phyloP scores from a whole-genome alignment of 208 protist genomes.

The Tritrichomonas musculus region DNA sequence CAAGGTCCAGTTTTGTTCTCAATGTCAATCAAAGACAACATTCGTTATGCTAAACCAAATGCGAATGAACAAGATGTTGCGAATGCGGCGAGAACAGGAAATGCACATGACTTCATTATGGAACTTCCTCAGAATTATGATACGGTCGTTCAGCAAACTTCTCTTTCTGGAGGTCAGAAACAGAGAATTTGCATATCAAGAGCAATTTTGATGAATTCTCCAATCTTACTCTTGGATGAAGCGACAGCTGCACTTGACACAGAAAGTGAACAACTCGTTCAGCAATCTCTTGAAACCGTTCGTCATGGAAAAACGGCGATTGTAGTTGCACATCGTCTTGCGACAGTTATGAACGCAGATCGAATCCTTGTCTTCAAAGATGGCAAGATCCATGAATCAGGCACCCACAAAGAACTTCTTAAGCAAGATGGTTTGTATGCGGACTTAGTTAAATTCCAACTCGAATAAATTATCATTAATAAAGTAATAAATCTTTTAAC shows the following conservation, averaged over 20 bases:
- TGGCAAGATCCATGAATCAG: conserved; percentile 48
- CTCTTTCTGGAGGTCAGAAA: background rate
- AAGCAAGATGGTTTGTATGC: background rate
- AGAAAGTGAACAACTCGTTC: conserved; percentile 71
- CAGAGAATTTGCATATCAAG: conserved; percentile 11
- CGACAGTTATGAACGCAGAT: conserved; percentile 58
- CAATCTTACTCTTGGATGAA: conserved; percentile 58
- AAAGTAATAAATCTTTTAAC: too few species aligned
- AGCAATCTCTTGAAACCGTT: conserved; percentile 62
- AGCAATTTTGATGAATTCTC: background rate
- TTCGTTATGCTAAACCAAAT: conserved; percentile 43
- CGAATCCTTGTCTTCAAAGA: conserved; percentile 51
- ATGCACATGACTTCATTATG: background rate
- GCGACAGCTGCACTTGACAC: conserved; percentile 69
- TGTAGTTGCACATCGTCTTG: conserved; percentile 79
- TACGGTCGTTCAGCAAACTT: background rate
- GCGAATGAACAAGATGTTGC: conserved; percentile 43
- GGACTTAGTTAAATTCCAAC: conserved; percentile 3
- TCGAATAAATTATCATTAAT: too few species aligned
- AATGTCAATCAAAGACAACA: conserved; percentile 51
- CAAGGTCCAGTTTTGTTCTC: conserved; percentile 54
- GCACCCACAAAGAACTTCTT: conserved; percentile 42
- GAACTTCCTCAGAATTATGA: background rate
- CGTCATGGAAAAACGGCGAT: conserved; percentile 68
- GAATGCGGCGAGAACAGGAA: conserved; percentile 46